Evolutionary conservation across 805 yeast species (phyloP), one percentile per base, ranked within the genome.

Genomic region (Metschnikowia gelsemii): DNA sequence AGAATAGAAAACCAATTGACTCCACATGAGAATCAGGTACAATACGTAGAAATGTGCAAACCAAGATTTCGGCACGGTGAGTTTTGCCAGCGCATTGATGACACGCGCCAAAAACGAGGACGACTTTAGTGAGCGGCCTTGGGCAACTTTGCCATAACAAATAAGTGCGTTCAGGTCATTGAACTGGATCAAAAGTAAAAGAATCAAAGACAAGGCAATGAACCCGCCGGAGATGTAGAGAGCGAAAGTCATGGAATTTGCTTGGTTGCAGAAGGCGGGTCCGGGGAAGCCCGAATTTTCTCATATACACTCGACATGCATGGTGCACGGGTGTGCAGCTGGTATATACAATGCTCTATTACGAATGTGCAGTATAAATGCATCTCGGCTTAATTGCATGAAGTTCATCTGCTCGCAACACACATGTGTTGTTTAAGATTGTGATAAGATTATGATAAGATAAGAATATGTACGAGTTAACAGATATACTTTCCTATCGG

Each of bases 21-120:
- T 1, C 3, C 71, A 59, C 24, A 71, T 47, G 0, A 58, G 35
- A 20, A 1, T 69, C 51, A 13, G 80, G 72, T 13, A 77, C 11
- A 45, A 35, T 4, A 75, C 43, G 57, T 85, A 85, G 51, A 79
- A 85, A 52, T 84, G 88, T 2, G 64, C 53, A 53, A 85, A 85
- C 72, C 73, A 78, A 9, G 70, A 48, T 54, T 82, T 84, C 0
- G 88, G 86, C 0, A 83, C 82, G 9, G 79, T 77, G 11, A 68
- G 41, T 11, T 30, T 22, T 18, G 46, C 46, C 13, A 41, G 11
- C 9, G 35, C 24, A 9, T 35, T 27, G 24, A 46, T 39, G 3
- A 35, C 21, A 13, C 37, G 27, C 5, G 44, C 34, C 6, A 26
- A n/a, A 17, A 22, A 21, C 27, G 32, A 8, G 14, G 36, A 14